phyloP scores from a whole-genome alignment of 129 eudicot species.

The Glebionis coronaria region DNA sequence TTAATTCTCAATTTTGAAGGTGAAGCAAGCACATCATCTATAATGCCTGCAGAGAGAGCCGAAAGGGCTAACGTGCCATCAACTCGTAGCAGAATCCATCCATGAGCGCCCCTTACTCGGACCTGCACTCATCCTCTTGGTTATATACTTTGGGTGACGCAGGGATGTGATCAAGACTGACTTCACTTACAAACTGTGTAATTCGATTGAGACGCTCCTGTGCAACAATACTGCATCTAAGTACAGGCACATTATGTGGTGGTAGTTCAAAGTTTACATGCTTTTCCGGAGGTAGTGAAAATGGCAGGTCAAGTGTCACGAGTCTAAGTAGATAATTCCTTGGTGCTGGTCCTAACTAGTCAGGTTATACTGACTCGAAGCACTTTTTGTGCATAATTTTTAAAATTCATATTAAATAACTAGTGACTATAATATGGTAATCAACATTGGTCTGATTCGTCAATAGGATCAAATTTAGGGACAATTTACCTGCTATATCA shows the following conservation, averaged over 20 bases:
- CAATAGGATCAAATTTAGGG: too few species aligned
- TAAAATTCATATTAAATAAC: neutral
- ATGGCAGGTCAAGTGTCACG: neutral
- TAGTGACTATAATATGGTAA: neutral
- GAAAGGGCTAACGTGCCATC: conserved; percentile 59
- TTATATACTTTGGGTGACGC: conserved; percentile 35
- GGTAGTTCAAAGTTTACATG: conserved; percentile 7
- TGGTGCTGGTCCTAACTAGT: neutral
- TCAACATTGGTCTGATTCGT: too few species aligned
- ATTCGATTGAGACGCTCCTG: conserved; percentile 91
- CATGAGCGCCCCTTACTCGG: conserved; percentile 44
- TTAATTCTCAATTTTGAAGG: conserved; percentile 49
- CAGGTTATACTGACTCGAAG: neutral
- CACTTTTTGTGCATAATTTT: neutral
- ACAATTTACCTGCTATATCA: too few species aligned
- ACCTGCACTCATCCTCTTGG: conserved; percentile 33
- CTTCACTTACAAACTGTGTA: conserved; percentile 67
- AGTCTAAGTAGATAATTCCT: neutral
- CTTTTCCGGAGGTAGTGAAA: neutral
- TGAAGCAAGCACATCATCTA: conserved; percentile 45
- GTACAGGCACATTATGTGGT: conserved; percentile 14
- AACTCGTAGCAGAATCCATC: conserved; percentile 84
- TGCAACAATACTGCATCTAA: conserved; percentile 72
- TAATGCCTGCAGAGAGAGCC: conserved; percentile 59
- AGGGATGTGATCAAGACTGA: conserved; percentile 43